Evolutionary conservation across 257 asterid genomes (phyloP).

Genomic region (Parsonsia alboflavescens): DNA sequence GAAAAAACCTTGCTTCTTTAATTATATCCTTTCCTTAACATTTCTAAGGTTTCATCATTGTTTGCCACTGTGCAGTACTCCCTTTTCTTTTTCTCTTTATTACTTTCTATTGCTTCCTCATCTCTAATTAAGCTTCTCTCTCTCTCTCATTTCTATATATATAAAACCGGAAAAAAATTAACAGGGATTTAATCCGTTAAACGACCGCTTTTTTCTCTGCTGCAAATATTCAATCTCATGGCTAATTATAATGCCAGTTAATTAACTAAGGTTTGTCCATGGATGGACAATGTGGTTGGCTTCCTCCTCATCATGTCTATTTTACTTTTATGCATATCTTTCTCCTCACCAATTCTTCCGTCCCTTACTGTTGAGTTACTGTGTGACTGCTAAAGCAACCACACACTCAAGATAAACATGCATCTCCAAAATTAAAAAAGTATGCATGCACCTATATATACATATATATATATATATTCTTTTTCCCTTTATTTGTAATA

Average conservation of each 20-base stretch:
- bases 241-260: too few relatives aligned
- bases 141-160: background rate
- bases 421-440: too few relatives aligned
- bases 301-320: background rate
- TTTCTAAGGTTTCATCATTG: constrained; percentile 15
- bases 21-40: constrained; percentile 5
- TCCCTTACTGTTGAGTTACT: background rate
- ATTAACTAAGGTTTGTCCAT: too few relatives aligned
- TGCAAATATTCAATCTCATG: background rate
- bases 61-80: background rate
- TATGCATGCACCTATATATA: too few relatives aligned
- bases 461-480: too few relatives aligned
- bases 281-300: background rate
- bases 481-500: too few relatives aligned
- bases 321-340: background rate
- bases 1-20: constrained; percentile 1
- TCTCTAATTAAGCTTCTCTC: too few relatives aligned
- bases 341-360: background rate
- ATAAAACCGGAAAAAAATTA: background rate
- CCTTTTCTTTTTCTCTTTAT: constrained; percentile 9
- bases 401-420: too few relatives aligned
- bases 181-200: background rate
- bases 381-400: background rate
- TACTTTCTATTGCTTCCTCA: constrained; percentile 6
- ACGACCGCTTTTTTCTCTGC: background rate